Evolutionary conservation across 805 yeast species (phyloP).

Genomic region (baker's yeast (Saccharomyces cerevisiae)): DNA sequence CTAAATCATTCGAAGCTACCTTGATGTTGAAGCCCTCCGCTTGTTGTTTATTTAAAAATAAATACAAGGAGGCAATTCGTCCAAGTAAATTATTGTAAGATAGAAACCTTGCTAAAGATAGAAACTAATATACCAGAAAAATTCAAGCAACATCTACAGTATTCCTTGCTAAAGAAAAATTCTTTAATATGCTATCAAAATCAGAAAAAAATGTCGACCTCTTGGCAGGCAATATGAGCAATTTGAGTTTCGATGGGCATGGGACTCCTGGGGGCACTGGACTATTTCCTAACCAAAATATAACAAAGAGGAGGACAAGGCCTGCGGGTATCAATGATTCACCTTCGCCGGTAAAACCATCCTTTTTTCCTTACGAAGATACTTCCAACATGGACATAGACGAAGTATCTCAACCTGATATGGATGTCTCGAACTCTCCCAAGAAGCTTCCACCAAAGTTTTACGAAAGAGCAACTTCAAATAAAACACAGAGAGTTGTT

Average conservation of each 20-base stretch:
- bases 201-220: constrained; percentile 27
- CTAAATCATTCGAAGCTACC: background rate
- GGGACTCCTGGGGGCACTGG: constrained; percentile 9
- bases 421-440: constrained; percentile 28
- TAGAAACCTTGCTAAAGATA: too few species aligned
- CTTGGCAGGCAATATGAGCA: constrained; percentile 30
- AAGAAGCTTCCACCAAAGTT: constrained; percentile 39
- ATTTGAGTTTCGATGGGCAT: constrained; percentile 24
- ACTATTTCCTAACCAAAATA: constrained; percentile 14
- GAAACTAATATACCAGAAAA: background rate
- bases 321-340: constrained; percentile 9
- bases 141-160: background rate
- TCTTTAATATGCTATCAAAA: constrained; percentile 17
- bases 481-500: constrained; percentile 76
- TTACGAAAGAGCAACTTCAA: constrained; percentile 50
- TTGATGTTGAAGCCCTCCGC: background rate
- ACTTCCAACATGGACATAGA: constrained; percentile 31
- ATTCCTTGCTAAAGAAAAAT: background rate
- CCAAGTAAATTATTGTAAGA: background rate
- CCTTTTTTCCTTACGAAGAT: constrained; percentile 18
- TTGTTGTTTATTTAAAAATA: background rate
- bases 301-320: background rate
- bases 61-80: background rate
- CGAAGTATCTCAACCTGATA: constrained; percentile 14
- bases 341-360: constrained; percentile 28